Conservation (phyloP, 2,329 filamentous ascomycete genomes). For the Colletotrichum karsti region DNA sequence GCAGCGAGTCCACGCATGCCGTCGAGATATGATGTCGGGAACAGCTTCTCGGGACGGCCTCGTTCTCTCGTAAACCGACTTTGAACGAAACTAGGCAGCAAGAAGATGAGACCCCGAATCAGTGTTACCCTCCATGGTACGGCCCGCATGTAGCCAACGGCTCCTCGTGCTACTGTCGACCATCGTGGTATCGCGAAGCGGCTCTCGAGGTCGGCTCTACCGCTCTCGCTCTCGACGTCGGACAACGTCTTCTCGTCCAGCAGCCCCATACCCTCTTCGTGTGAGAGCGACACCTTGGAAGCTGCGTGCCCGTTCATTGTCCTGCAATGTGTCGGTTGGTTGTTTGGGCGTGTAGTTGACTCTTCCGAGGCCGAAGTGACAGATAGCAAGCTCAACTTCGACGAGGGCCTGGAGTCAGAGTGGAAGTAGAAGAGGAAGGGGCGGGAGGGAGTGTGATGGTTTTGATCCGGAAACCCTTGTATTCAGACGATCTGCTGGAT, state of each 20-base stretch:
- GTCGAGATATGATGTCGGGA: slow-evolving; percentile 65
- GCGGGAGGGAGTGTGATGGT: slow-evolving; percentile 4
- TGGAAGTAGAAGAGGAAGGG: slow-evolving; percentile 4
- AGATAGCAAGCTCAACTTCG: slow-evolving; percentile 4
- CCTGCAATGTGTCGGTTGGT: slow-evolving; percentile 32
- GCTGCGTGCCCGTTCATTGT: slow-evolving; percentile 51
- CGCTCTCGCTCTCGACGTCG: slow-evolving; percentile 53
- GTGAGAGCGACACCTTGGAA: slow-evolving; percentile 42
- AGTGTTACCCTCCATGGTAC: slow-evolving; percentile 47
- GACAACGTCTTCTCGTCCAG: slow-evolving; percentile 53
- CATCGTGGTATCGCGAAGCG: slow-evolving; percentile 41
- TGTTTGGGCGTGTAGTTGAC: not conserved
- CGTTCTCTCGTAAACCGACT: slow-evolving; percentile 50
- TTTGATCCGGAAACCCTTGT: slow-evolving; percentile 15
- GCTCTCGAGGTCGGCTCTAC: slow-evolving; percentile 47
- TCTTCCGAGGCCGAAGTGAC: not conserved
- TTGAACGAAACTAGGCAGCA: slow-evolving; percentile 63
- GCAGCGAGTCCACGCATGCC: slow-evolving; percentile 66
- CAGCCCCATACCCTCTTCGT: slow-evolving; percentile 55
- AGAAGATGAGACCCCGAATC: slow-evolving; percentile 50
- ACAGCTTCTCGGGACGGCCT: slow-evolving; percentile 49
- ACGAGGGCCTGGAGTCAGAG: slow-evolving; percentile 7
- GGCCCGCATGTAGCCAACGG: slow-evolving; percentile 37
- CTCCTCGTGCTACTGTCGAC: slow-evolving; percentile 39
- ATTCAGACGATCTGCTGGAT: slow-evolving; percentile 26